Percentiles rank a stretch among this genome's conserved stretches.
phyloP scores from a whole-genome alignment of 192 early-diverging fungal genomes.

The Haplosporangium gracile region DNA sequence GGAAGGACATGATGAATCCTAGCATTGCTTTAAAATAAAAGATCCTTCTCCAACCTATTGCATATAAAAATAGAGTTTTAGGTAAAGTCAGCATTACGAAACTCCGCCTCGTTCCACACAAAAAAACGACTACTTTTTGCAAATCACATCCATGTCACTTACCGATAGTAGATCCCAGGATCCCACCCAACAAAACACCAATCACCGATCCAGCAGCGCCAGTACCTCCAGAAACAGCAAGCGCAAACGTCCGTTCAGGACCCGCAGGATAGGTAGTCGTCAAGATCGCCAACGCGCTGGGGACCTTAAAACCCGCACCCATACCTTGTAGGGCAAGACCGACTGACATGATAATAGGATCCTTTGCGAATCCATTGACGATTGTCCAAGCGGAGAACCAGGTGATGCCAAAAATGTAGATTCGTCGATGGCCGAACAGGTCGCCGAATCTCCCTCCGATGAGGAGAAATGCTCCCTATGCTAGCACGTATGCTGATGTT shows the following conservation, averaged over 20 bases:
- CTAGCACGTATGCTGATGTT: constrained; percentile 30
- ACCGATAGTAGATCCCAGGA: constrained; percentile 25
- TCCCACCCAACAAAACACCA: constrained; percentile 31
- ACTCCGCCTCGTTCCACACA: background rate
- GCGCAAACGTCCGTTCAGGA: constrained; percentile 13
- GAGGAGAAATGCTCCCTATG: constrained; percentile 28
- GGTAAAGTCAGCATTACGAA: background rate
- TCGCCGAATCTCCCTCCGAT: constrained; percentile 31
- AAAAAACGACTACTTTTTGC: background rate
- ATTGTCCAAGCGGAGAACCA: constrained; percentile 18
- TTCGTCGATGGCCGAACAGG: constrained; percentile 25
- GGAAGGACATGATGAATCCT: constrained; percentile 22
- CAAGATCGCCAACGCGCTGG: constrained; percentile 30
- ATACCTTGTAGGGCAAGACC: constrained; percentile 30
- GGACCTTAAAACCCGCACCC: constrained; percentile 32
- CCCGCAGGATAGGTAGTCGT: constrained; percentile 21
- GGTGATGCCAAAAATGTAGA: constrained; percentile 17
- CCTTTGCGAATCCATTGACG: constrained; percentile 25
- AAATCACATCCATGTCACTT: background rate
- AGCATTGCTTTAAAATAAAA: constrained; percentile 29
- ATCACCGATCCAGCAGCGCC: constrained; percentile 23
- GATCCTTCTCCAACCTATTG: constrained; percentile 38
- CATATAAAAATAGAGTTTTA: background rate
- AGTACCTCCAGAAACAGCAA: constrained; percentile 28
- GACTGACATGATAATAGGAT: constrained; percentile 26